Evolutionary conservation across 225 moss, liverwort and hornwort species (phyloP), one percentile per base, ranked within the genome.

Genomic region (Sphagnum tenellum): DNA sequence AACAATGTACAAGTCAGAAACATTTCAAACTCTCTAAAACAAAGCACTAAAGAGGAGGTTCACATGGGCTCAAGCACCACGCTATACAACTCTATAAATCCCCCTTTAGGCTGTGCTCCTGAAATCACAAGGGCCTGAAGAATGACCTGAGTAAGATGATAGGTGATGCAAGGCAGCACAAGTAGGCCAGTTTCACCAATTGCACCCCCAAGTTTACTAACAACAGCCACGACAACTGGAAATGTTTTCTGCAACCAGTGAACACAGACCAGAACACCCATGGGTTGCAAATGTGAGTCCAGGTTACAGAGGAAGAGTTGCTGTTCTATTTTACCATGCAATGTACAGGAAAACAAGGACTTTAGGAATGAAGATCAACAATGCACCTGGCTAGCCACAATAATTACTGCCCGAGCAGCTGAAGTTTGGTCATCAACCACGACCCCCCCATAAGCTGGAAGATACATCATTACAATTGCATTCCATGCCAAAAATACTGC

Each of bases 371-470:
- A 2, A 4, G 3, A 9, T 9, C 12, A 12, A 44, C 45, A 61
- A n/a, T 63, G 48, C 67, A 95, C 95, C 92, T 95, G 86, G 61
- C 95, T 95, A 11, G 81, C 72, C 56, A 88, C 84, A 56, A 95
- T 78, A 63, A 95, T 70, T 48, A 91, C 79, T 58, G 92, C 92
- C 51, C 95, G 82, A 68, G 91, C 80, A 68, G 91, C 86, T 66
- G 78, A 82, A 49, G 80, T 73, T 69, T 84, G 85, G 63, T 81
- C 73, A 50, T 77, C 81, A 62, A 72, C 81, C 49, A 72, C 64
- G 59, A 74, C 63, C 58, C 74, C 72, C 69, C 78, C 81, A 4
- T 75, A 79, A 4, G 80, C 79, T 66, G 88, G 88, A 59, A 78
- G 76, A 64, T 86, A 60, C 71, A 72, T 68, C 82, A 88, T 85